Conservation (phyloP, 2,329 filamentous ascomycete species). For the Aspergillus japonicus region DNA sequence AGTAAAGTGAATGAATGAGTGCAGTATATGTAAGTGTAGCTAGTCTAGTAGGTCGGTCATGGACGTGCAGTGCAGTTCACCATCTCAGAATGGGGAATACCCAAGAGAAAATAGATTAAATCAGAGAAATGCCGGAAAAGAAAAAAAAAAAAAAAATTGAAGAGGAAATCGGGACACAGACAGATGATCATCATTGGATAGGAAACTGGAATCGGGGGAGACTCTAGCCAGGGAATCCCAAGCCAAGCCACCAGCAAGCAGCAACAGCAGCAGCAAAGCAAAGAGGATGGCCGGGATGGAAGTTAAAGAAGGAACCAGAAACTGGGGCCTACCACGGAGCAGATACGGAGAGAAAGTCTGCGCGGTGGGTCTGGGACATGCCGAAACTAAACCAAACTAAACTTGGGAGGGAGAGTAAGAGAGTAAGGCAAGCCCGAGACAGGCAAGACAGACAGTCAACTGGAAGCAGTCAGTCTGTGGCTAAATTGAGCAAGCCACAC, state of each 20-base stretch:
- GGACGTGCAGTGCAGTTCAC: too few relatives aligned
- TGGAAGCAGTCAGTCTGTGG: conserved; percentile 7
- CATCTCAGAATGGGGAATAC: not conserved
- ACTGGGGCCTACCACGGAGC: not conserved
- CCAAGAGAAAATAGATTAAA: not conserved
- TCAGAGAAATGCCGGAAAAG: not conserved
- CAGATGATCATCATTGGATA: conserved; percentile 10
- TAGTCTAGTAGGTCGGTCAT: too few relatives aligned
- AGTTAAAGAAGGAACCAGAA: conserved; percentile 13
- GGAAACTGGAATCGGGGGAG: conserved; percentile 7
- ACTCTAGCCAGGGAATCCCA: conserved; percentile 4
- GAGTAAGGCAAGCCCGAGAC: conserved; percentile 13
- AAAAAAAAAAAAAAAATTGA: not conserved
- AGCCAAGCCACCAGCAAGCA: not conserved
- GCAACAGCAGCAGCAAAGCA: not conserved
- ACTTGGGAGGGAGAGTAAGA: conserved; percentile 13
- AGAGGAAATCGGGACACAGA: not conserved
- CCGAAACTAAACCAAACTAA: conserved; percentile 15
- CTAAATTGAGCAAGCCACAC: conserved; percentile 9
- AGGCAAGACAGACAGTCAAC: not conserved
- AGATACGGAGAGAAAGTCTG: not conserved
- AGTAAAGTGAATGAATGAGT: not conserved
- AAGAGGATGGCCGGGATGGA: conserved; percentile 3
- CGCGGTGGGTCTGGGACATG: conserved; percentile 10
- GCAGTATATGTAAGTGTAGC: too few relatives aligned